Evolutionary conservation across 495 filamentous ascomycete species (phyloP), one percentile per base, ranked within the genome.

Genomic region (Friedmanniomyces simplex): DNA sequence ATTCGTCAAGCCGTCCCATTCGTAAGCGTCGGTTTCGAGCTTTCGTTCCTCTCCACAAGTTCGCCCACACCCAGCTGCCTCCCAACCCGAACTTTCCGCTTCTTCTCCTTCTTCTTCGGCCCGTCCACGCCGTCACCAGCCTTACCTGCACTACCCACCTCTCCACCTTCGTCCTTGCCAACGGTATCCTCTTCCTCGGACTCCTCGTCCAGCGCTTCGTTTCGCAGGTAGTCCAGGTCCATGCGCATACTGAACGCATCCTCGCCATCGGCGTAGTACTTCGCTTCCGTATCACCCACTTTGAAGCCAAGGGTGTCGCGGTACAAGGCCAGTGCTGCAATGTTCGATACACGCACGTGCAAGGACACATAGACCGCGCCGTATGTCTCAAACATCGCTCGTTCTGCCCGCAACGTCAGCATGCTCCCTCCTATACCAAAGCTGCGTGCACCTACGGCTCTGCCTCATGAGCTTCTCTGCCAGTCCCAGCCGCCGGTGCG

Each of bases 181-280:
- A 72, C 72, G 13, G 67, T 76, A 30, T 77, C 78, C 47, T 82
- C 79, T 57, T 80, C 76, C 21, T 70, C 69, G 0, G 64, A 71
- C 54, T 75, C 67, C 20, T 75, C 76, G 42, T 71, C 61, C 64
- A 67, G 52, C 70, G 71, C 67, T 63, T 66, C 64, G 63, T 71
- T 67, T 65, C 75, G 66, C 63, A 91, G 77, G 54, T 77, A 75
- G 28, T 76, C 73, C 43, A 98, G 76, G 65, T 96, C 87, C 70
- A 91, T 84, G 63, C 82, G 83, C 93, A 98, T 98, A 63, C 82
- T 84, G 67, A 84, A 95, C 36, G 93, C 93, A 77, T 98, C 91
- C 74, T 98, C 93, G 49, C 90, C 91, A 72, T 97, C 93, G 41
- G 93, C 93, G 68, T 98, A 98, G 82, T 98, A 98, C 72, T 93